Conservation (phyloP, 2,329 filamentous ascomycete genomes). For the Incumbomyces delicatus region DNA sequence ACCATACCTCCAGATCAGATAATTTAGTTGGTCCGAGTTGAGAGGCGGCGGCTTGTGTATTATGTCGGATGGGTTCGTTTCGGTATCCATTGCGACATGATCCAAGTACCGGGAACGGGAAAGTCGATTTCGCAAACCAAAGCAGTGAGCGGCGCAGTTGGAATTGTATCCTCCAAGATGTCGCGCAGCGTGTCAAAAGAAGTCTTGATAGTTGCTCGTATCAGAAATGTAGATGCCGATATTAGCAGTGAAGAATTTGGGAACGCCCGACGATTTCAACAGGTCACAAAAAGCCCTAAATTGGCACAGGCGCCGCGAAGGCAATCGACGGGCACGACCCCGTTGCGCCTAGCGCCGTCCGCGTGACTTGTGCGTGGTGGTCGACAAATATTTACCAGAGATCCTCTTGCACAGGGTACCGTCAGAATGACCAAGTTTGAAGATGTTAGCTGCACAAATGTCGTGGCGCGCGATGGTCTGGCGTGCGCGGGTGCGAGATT, state of each 20-base stretch:
- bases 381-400: too few relatives aligned
- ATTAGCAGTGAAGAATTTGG: neutral
- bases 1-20: constrained; percentile 57
- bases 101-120: constrained; percentile 5
- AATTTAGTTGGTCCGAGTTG: constrained; percentile 56
- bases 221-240: neutral
- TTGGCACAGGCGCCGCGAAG: neutral
- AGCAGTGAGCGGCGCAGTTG: neutral
- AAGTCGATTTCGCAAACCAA: neutral
- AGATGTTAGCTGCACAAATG: too few relatives aligned
- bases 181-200: too few relatives aligned
- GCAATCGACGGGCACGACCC: neutral
- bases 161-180: too few relatives aligned
- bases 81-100: constrained; percentile 22
- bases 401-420: too few relatives aligned
- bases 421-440: too few relatives aligned
- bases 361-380: too few relatives aligned
- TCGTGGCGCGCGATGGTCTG: too few relatives aligned
- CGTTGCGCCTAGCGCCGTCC: neutral
- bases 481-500: too few relatives aligned
- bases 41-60: constrained; percentile 30
- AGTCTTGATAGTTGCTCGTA: too few relatives aligned
- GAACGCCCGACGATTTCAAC: neutral
- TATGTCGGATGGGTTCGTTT: constrained; percentile 15
- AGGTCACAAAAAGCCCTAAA: neutral